Evolutionary conservation across 768 basidiomycete genomes (phyloP).

Genomic region (Lentinula sp.): DNA sequence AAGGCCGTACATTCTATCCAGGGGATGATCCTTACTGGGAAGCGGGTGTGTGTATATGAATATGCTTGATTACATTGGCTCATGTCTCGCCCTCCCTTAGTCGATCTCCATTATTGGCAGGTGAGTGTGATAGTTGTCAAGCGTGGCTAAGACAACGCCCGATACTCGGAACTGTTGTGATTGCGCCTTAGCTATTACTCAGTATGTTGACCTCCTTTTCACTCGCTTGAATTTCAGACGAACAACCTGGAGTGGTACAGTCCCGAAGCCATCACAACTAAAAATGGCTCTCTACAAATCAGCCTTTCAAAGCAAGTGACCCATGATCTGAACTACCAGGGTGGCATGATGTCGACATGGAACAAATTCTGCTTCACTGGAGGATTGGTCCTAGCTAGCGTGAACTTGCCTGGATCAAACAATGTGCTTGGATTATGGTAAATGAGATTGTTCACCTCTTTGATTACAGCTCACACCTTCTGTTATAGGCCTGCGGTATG

Average conservation of each 20-base stretch:
- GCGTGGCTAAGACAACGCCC: not conserved
- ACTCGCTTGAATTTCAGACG: conserved; percentile 23
- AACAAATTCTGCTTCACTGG: conserved; percentile 82
- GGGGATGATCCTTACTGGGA: conserved; percentile 65
- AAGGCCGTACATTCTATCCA: conserved; percentile 65
- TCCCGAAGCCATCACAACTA: conserved; percentile 60
- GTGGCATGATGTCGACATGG: conserved; percentile 23
- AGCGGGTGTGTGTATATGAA: conserved; percentile 17
- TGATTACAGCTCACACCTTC: conserved; percentile 9
- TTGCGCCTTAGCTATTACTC: not conserved
- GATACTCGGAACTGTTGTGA: not conserved
- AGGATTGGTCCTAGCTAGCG: conserved; percentile 55
- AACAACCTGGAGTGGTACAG: conserved; percentile 80
- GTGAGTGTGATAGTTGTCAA: conserved; percentile 9
- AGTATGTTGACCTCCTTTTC: conserved; percentile 5
- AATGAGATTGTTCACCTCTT: not conserved
- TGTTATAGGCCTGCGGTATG: not conserved
- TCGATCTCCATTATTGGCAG: conserved; percentile 64
- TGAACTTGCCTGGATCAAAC: conserved; percentile 35
- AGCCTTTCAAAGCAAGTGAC: conserved; percentile 54
- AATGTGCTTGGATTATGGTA: conserved; percentile 22
- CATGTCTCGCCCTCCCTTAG: conserved; percentile 4
- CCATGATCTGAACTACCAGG: conserved; percentile 65
- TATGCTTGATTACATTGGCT: not conserved
- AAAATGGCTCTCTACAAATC: conserved; percentile 64